These are phyloP conservation scores for Pichia sp. DNA, from an alignment of 1,139 yeast genomes.

Conservation along the genomic window DNA sequence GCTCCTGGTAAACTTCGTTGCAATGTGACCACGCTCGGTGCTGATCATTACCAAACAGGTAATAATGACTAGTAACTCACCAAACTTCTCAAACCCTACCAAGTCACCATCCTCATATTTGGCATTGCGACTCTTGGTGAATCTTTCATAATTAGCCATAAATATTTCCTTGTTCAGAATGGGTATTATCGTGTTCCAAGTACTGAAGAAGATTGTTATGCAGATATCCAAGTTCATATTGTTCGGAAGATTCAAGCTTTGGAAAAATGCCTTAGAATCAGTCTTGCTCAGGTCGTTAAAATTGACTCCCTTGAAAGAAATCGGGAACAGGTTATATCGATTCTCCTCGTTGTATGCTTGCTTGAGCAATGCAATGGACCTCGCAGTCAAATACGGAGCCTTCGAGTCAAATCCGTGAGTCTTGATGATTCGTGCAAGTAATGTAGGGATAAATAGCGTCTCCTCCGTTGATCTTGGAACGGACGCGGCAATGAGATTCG, in stretches of 20 bases:
- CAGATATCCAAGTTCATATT: conserved; percentile 51
- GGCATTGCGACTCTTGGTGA: conserved; percentile 27
- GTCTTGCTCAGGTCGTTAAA: conserved; percentile 28
- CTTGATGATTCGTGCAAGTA: conserved; percentile 60
- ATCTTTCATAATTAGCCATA: conserved; percentile 46
- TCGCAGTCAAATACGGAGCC: conserved; percentile 61
- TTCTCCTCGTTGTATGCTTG: conserved; percentile 31
- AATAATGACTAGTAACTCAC: conserved; percentile 50
- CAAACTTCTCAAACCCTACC: conserved; percentile 46
- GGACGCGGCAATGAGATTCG: conserved; percentile 63
- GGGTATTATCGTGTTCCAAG: conserved; percentile 72
- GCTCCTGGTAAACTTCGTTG: conserved; percentile 1
- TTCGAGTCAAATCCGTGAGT: conserved; percentile 64
- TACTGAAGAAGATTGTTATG: conserved; percentile 58
- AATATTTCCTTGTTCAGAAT: conserved; percentile 61
- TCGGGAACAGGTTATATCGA: conserved; percentile 23
- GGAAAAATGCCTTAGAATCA: conserved; percentile 41
- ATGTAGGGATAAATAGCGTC: conserved; percentile 63
- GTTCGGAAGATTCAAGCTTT: conserved; percentile 45
- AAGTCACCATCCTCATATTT: conserved; percentile 35
- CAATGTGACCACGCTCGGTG: conserved; percentile 28
- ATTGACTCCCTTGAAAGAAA: conserved; percentile 29
- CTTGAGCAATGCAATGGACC: conserved; percentile 61
- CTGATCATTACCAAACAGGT: conserved; percentile 51
- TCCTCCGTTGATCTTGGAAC: conserved; percentile 75